Conservation (phyloP, 345 rosid species). For the Sisymbrium altissimum region DNA sequence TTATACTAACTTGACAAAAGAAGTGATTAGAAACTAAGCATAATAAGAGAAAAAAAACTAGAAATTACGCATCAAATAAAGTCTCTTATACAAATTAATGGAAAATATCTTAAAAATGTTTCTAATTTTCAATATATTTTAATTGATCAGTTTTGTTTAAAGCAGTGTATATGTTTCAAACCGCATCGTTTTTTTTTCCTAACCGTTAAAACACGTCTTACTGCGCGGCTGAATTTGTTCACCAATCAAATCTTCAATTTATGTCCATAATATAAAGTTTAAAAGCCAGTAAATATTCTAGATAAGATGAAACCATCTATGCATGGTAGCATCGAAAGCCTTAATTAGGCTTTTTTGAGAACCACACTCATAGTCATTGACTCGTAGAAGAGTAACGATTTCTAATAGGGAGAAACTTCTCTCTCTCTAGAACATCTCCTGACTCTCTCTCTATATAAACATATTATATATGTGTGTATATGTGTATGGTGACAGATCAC, state of each 20-base stretch:
- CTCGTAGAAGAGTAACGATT: not conserved
- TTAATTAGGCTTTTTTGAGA: not conserved
- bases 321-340: not conserved
- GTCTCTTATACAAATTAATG: too few relatives aligned
- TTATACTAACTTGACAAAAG: not conserved
- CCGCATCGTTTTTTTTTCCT: not conserved
- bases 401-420: constrained; percentile 3
- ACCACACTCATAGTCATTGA: not conserved
- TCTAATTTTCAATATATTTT: too few relatives aligned
- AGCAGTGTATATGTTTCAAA: not conserved
- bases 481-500: constrained; percentile 32
- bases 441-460: not conserved
- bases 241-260: not conserved
- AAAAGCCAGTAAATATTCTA: not conserved
- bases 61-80: not conserved
- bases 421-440: not conserved
- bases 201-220: not conserved
- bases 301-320: not conserved
- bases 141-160: too few relatives aligned
- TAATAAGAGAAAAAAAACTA: not conserved
- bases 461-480: not conserved
- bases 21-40: constrained; percentile 5
- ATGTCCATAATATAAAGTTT: not conserved
- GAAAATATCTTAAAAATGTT: too few relatives aligned
- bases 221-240: not conserved